Evolutionary conservation across 2,329 filamentous ascomycete genomes (phyloP), one percentile per base, ranked within the genome.

Genomic region (Sclerotinia borealis): DNA sequence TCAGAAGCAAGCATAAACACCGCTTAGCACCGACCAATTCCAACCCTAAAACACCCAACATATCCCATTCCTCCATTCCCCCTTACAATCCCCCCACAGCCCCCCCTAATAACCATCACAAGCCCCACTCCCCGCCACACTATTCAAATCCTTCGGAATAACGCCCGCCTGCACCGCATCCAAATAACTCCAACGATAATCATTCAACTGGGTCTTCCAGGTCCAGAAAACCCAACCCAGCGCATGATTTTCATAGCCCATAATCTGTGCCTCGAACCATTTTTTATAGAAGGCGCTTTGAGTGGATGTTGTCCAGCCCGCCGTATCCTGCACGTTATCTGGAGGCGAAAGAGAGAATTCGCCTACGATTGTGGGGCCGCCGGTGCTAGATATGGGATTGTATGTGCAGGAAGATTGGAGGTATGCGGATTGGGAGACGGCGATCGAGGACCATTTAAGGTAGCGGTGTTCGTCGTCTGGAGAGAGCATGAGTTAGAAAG

Each of bases 181-280:
- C 70, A 77, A 72, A 67, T 83, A 83, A 65, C 78, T 78, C 81
- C 80, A 83, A 27, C 79, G 71, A 73, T 77, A 81, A 67, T 82
- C 79, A 41, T 75, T 76, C 63, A 79, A 19, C 71, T 83, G 70
- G 4, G 73, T 71, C 73, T 86, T 87, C 84, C 84, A 87, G 0
- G 79, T 79, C 84, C 85, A 87, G 69, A 85, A 87, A 3, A 83
- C 72, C 83, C 83, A 86, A 0, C 83, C 83, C 9, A 76, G 75
- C 3, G 68, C 69, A 2, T 75, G 66, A 63, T 77, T 77, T 74
- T 87, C 84, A 68, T 85, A 87, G 0, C 79, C 74, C 50, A 78
- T 76, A 0, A 80, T 77, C 72, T 86, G 84, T 0, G 83, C 83
- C 0, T 81, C 80, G 73, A 83, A 87, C 78, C 80, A 87, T 50